These are phyloP conservation scores for Eucalyptus pauciflora DNA, from an alignment of 345 rosid species.

Conservation along the genomic window DNA sequence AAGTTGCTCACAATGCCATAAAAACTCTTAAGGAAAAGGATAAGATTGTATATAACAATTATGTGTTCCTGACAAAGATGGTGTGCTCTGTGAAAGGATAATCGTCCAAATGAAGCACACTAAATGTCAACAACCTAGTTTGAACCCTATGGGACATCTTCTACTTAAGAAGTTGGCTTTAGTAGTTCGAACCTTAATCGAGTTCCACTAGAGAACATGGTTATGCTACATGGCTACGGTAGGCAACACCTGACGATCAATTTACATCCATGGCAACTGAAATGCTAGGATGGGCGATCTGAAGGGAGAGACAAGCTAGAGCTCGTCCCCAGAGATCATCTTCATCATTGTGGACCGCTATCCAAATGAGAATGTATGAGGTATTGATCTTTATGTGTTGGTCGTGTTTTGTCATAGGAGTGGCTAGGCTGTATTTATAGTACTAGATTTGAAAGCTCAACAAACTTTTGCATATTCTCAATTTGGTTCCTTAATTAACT, in stretches of 20 bases:
- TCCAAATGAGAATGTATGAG: too few species aligned
- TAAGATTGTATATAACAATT: not conserved
- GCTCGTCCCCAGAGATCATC: too few species aligned
- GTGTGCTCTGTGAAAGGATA: not conserved
- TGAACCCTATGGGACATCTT: not conserved
- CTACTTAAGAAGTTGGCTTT: not conserved
- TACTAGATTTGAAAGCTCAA: too few species aligned
- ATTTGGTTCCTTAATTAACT: too few species aligned
- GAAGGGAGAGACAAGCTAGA: too few species aligned
- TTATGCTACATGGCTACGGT: not conserved
- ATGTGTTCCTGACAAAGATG: not conserved
- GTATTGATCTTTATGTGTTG: too few species aligned
- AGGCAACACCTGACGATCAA: accelerated
- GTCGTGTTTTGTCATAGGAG: too few species aligned
- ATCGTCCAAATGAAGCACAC: not conserved
- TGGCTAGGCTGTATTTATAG: too few species aligned
- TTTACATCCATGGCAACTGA: too few species aligned
- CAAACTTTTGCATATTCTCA: too few species aligned
- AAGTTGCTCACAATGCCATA: not conserved
- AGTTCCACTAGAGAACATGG: not conserved
- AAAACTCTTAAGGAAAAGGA: not conserved
- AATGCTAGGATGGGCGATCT: too few species aligned
- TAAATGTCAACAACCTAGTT: not conserved
- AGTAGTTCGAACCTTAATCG: not conserved
- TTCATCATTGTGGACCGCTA: too few species aligned